Conservation (phyloP, 495 filamentous ascomycete genomes). For the Lepraria neglecta region DNA sequence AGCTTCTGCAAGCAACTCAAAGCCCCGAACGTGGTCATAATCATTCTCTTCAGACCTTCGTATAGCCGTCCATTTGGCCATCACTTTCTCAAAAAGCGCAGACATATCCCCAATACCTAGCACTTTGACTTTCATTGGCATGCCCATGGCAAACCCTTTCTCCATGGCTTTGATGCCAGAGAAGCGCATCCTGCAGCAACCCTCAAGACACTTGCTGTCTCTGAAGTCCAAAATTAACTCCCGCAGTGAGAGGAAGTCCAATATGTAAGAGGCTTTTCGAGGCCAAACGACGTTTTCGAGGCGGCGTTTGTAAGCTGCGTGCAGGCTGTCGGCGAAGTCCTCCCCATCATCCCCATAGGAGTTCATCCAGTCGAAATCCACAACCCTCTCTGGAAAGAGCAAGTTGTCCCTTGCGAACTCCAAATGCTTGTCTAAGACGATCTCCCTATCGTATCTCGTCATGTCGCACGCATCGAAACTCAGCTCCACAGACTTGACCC, state of each 20-base stretch:
- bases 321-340: neutral
- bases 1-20: too few relatives aligned
- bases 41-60: neutral
- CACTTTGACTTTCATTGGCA: neutral
- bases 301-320: neutral
- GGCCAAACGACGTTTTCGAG: conserved; percentile 1
- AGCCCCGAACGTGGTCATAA: neutral
- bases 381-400: neutral
- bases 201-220: neutral
- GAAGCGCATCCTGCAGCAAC: neutral
- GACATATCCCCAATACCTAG: neutral
- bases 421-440: neutral
- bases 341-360: neutral
- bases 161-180: neutral
- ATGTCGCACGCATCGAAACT: neutral
- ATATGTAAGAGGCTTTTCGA: neutral
- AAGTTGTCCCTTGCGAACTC: neutral
- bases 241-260: neutral
- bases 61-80: neutral
- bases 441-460: neutral
- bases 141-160: neutral
- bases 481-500: conserved; percentile 1
- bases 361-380: neutral
- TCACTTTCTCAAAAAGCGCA: neutral
- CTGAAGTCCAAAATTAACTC: neutral